Base-by-base conservation (phyloP, 192 early-diverging fungal genomes). In the Mortierella antarctica region DNA sequence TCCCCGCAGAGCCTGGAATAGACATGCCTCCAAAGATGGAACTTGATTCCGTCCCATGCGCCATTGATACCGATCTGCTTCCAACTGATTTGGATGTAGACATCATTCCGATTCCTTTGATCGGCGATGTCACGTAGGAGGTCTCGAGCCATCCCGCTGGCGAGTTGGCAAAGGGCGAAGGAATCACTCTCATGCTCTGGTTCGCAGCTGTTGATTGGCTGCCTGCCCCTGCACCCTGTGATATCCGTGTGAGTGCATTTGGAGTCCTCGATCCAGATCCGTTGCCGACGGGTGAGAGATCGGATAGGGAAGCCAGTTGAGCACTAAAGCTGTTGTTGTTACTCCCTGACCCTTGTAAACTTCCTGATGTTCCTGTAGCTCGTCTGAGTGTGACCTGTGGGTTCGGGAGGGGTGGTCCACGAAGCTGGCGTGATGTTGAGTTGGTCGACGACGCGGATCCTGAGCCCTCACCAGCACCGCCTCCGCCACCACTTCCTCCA, bases 91-190 rank as follows among this genome's bases (percentile, higher is more conserved):
- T 17, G 23, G 64, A 61, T 4, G 57, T 5, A 14, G 40, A 20
- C 13, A 10, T 46, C 9, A 21, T 39, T n/a, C 51, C 51, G 15
- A n/a, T 60, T 0, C 51, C 60, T 15, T 61, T 67, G 42, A 65
- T 45, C 2, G 56, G 53, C 1, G 60, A 69, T 7, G 65, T 46
- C 5, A 58, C 40, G 13, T 23, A 48, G 1, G 64, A 74, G 7
- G 61, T 63, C 6, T 80, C 77, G 5, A 67, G 57, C 60, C 67
- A 67, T 15, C 64, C 56, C 7, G 65, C 77, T 4, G 77, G 77
- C 1, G 69, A 80, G 20, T 72, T 60, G 1, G 58, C 59, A 42
- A 71, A 80, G 2, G 76, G 76, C 10, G 76, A 79, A 41, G 76
- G 63, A 13, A 79, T 71, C 18, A 60, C 62, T 20, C 63, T 46